Base-by-base conservation (phyloP, 495 filamentous ascomycete species). In the Talaromyces nanjingensis region DNA sequence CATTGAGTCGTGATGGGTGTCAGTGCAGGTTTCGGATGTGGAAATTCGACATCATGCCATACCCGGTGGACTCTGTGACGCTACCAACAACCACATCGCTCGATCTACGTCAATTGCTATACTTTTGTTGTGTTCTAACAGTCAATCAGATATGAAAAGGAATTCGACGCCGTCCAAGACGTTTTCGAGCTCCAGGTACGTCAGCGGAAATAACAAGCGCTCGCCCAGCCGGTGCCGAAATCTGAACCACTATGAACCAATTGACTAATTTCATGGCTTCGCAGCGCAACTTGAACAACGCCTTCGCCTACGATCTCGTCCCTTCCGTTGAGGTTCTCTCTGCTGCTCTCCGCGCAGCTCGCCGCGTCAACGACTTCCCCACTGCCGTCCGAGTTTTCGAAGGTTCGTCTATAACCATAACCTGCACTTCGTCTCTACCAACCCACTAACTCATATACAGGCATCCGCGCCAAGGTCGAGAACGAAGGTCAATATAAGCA, bases 181-280 rank as follows among this genome's bases (percentile, higher is more conserved):
- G 94, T 97, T 69, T 99, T 99, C 80, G 94, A 99, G 86, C 90
- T 99, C 71, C 94, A 98, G 91, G 93, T 96, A 88, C 74, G 85
- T 76, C 66, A 61, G 59, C 60, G 47, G 29, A 62, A 22, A 52
- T 24, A 12, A 60, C 39, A 59, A 39, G 56, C 33, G 56, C n/a
- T 59, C 33, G 56, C n/a, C 22, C n/a, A 49, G 24, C 59, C 42
- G 22, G 27, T 16, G n/a, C 25, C 59, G 6, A 33, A 6, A 42
- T 7, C 58, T 60, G 18, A 16, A 29, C 29, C 24, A 55, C n/a
- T 27, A 29, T 22, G 34, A 16, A 29, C 9, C 24, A 62, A 62
- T 31, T 49, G 45, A 29, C 47, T 49, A 60, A 61, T 61, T 61
- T 3, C 24, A 4, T 27, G 1, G 55, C 20, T 24, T 63, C 22